These are phyloP conservation scores for Sechiopsis laciniata DNA, from an alignment of 306 rosid species.

Conservation along the genomic window DNA sequence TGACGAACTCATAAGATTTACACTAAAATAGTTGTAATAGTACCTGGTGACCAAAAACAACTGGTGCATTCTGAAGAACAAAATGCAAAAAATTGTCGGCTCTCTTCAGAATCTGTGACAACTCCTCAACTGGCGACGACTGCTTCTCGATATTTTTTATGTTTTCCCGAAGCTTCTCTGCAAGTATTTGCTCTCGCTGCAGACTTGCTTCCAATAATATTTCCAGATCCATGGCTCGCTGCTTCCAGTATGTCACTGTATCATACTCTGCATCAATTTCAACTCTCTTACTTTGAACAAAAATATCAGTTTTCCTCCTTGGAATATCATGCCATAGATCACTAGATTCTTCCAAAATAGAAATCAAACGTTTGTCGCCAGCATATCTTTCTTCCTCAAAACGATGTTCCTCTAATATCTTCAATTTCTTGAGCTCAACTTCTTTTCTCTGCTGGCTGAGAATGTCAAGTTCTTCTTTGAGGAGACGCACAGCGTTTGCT, in stretches of 20 bases:
- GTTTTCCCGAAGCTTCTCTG: slow-evolving; percentile 65
- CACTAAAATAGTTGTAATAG: not conserved
- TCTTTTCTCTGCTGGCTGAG: slow-evolving; percentile 65
- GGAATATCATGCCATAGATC: slow-evolving; percentile 77
- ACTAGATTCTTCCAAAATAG: slow-evolving; percentile 71
- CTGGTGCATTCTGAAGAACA: slow-evolving; percentile 96
- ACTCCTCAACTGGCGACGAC: slow-evolving; percentile 80
- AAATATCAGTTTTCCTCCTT: slow-evolving; percentile 44
- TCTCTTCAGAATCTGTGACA: slow-evolving; percentile 74
- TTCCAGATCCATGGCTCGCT: slow-evolving; percentile 53
- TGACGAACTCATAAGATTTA: not conserved
- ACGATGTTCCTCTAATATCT: slow-evolving; percentile 65
- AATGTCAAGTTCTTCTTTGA: slow-evolving; percentile 73
- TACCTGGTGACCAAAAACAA: slow-evolving; percentile 98
- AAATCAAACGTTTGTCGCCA: slow-evolving; percentile 69
- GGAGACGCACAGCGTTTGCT: slow-evolving; percentile 78
- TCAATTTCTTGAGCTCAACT: slow-evolving; percentile 79
- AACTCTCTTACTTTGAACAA: slow-evolving; percentile 61
- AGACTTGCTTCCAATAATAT: slow-evolving; percentile 63
- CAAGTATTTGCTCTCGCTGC: slow-evolving; percentile 60
- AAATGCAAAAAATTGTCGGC: slow-evolving; percentile 90
- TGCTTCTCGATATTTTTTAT: slow-evolving; percentile 60
- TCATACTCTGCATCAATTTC: slow-evolving; percentile 78
- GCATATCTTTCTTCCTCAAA: slow-evolving; percentile 70
- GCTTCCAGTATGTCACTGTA: slow-evolving; percentile 75